A percentile compares a stretch with the other conserved stretches of the same genome.
phyloP scores from a whole-genome alignment of 345 rosid genomes.

The Eucalyptus lansdowneana region DNA sequence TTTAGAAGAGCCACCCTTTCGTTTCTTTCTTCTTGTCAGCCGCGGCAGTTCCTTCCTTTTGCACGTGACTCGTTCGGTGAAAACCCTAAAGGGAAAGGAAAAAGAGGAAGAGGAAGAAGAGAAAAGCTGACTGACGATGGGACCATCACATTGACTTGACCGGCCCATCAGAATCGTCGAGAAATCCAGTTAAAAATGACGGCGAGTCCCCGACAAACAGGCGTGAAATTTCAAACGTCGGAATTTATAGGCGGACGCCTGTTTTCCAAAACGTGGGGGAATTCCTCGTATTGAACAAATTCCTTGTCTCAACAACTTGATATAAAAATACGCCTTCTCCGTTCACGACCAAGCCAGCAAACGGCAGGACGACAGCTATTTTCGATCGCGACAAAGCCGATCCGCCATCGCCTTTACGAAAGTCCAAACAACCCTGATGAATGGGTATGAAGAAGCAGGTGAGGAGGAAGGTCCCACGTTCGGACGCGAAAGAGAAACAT shows the following conservation, averaged over 20 bases:
- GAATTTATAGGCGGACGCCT: not conserved
- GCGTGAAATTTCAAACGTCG: not conserved
- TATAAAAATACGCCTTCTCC: not conserved
- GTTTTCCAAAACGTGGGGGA: not conserved
- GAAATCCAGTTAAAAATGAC: not conserved
- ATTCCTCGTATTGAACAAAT: not conserved
- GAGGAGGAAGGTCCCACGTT: not conserved
- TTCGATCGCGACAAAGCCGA: not conserved
- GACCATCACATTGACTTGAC: not conserved
- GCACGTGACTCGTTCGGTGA: not conserved
- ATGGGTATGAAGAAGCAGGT: no score
- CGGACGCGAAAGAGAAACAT: not conserved
- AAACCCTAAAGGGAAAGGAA: not conserved
- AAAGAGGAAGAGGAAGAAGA: not conserved
- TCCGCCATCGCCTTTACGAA: not conserved
- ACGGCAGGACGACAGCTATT: not conserved
- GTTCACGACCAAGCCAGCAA: not conserved
- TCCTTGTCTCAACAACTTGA: not conserved
- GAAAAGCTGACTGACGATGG: not conserved
- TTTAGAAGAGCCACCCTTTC: no score
- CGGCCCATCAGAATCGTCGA: not conserved
- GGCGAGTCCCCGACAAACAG: no score
- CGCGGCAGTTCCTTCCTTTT: not conserved
- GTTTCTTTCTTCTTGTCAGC: not conserved
- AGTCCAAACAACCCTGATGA: not conserved